Base-by-base conservation (phyloP, 2,329 filamentous ascomycete species). In the Penicillium sp. region DNA sequence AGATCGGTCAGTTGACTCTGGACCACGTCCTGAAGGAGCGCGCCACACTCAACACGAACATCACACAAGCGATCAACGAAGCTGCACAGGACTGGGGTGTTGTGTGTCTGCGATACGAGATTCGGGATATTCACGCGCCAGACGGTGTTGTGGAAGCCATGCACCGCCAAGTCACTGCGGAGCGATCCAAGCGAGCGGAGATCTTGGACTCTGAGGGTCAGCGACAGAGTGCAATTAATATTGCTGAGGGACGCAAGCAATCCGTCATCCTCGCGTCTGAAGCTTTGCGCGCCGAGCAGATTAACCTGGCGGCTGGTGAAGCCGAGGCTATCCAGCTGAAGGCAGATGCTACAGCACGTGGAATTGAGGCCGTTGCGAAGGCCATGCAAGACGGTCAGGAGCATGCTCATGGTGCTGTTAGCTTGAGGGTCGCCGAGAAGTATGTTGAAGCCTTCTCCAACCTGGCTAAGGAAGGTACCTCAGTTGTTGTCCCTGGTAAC, bases 11-110 rank as follows among this genome's bases (percentile, higher is more conserved):
- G 76, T 84, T 99, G 58, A 90, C 91, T 1, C 89, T 99, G 68
- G 95, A 99, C 77, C 93, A 99, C 77, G 95, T 99, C 45, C 85
- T 99, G 57, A 98, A 98, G 75, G 95, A 99, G 82, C 91, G 95
- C 63, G 91, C 93, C 3, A 91, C 92, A 21, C 87, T 99, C 65
- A 99, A 99, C 81, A 92, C 87, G 63, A 98, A 99, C 79, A 99
- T 99, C 73, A 98, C 95, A n/a, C 89, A 91, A 56, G 93, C 95
- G 44, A 98, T 99, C 83, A 99, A 99, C 75, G 93, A 98, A 75
- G 95, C 95, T 1, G 93, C 95, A 5, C 89, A 96, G 69, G 93
- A 93, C 53, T 99, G 95, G 95, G 95, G 95, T 58, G 91, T 99
- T 21, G 91, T 91, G 33, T 99, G 95, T 73, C 83, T 99, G 60